These are phyloP conservation scores for Russula olivacea DNA, from an alignment of 768 basidiomycete genomes.

Conservation along the genomic window DNA sequence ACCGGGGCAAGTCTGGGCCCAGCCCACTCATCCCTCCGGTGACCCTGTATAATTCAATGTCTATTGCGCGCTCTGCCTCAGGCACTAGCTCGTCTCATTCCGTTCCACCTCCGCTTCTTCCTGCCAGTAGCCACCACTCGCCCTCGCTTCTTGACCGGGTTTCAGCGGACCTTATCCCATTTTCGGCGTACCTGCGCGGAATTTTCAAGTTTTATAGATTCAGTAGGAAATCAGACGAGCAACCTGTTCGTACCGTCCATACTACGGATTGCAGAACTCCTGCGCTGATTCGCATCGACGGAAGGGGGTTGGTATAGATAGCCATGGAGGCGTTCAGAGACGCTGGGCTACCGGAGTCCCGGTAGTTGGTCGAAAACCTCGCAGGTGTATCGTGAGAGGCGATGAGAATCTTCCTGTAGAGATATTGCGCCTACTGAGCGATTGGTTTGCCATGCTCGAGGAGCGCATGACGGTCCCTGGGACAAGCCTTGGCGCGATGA, in stretches of 20 bases:
- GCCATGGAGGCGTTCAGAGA: constrained; percentile 16
- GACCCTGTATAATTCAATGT: not conserved
- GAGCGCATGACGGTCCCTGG: constrained; percentile 54
- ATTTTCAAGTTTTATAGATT: not conserved
- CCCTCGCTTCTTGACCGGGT: not conserved
- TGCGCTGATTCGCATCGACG: not conserved
- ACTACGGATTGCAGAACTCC: not conserved
- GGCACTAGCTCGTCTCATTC: not conserved
- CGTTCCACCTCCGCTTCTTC: not conserved
- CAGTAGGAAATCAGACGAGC: not conserved
- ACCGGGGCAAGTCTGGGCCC: not conserved
- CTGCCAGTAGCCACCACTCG: not conserved
- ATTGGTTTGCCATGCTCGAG: constrained; percentile 55
- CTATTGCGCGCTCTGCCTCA: not conserved
- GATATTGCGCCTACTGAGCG: constrained; percentile 48
- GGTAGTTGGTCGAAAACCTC: constrained; percentile 28
- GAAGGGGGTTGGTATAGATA: not conserved
- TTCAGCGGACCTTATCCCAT: constrained; percentile 10
- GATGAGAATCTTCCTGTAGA: constrained; percentile 57
- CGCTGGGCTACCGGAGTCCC: constrained; percentile 5
- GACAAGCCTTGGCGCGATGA: constrained; percentile 46
- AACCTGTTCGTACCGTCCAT: not conserved
- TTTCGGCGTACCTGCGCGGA: not conserved
- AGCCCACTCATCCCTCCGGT: not conserved
- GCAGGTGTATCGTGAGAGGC: constrained; percentile 33